These are phyloP conservation scores for Dioscorea dumetorum DNA, from an alignment of 106 monocot species.

Conservation along the genomic window DNA sequence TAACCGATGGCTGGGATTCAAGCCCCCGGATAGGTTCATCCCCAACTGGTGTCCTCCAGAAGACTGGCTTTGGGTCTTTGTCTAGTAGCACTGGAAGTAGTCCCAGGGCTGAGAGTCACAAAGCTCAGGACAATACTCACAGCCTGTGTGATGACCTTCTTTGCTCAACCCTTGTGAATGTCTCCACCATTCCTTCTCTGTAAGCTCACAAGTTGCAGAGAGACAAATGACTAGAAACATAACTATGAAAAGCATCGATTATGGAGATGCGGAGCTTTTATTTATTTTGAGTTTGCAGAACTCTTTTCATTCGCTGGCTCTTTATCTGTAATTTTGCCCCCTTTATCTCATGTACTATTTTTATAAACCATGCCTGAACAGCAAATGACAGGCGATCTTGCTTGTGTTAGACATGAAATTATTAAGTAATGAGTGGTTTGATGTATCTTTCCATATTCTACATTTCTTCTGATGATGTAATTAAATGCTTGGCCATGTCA, in stretches of 20 bases:
- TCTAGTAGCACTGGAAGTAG: slow-evolving; percentile 85
- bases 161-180: slow-evolving; percentile 38
- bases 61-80: slow-evolving; percentile 59
- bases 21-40: slow-evolving; percentile 45
- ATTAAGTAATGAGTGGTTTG: background rate
- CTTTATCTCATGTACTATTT: background rate
- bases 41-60: slow-evolving; percentile 78
- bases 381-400: background rate
- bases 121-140: slow-evolving; percentile 21
- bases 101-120: slow-evolving; percentile 51
- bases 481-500: too few relatives aligned
- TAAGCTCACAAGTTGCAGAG: slow-evolving; percentile 5
- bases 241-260: background rate
- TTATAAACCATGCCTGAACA: background rate
- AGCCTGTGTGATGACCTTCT: slow-evolving; percentile 48
- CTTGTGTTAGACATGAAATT: background rate
- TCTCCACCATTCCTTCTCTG: slow-evolving; percentile 35
- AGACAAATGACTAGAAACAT: background rate
- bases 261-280: background rate
- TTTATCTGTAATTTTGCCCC: background rate
- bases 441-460: background rate
- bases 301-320: background rate
- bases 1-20: slow-evolving; percentile 52
- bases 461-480: too few relatives aligned
- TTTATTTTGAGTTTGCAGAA: background rate